These are phyloP conservation scores for Prasinococcaceae sp. DNA, from an alignment of 139 green algal species.

Conservation along the genomic window DNA sequence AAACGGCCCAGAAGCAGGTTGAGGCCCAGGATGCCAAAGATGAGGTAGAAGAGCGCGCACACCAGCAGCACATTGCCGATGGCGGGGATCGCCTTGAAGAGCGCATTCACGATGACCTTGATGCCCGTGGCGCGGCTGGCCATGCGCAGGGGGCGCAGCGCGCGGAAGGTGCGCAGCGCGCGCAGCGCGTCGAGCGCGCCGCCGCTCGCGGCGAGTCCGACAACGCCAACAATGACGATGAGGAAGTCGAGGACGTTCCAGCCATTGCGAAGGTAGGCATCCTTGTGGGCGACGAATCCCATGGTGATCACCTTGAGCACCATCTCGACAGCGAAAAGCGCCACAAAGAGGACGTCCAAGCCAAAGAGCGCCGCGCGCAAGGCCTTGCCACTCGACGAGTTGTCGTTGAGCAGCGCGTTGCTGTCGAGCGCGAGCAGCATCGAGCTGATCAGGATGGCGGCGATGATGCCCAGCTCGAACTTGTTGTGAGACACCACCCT, in stretches of 20 bases:
- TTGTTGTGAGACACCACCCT: constrained; percentile 20
- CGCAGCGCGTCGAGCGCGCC: constrained; percentile 22
- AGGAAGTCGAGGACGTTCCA: constrained; percentile 47
- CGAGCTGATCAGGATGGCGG: constrained; percentile 38
- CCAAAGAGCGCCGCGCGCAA: no score
- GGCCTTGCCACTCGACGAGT: no score
- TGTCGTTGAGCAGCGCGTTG: no score
- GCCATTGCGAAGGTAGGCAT: constrained; percentile 37
- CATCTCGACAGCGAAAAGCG: constrained; percentile 41
- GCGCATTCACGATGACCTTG: constrained; percentile 44
- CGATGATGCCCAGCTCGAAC: constrained; percentile 41
- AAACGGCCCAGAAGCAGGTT: constrained; percentile 34
- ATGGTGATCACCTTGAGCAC: constrained; percentile 37
- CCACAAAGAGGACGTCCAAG: constrained; percentile 37
- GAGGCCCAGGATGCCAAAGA: constrained; percentile 53
- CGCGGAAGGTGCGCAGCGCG: constrained; percentile 37
- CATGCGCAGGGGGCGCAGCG: constrained; percentile 41
- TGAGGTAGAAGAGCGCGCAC: constrained; percentile 48
- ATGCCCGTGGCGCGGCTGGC: constrained; percentile 34
- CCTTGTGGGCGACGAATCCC: constrained; percentile 33
- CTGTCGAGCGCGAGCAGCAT: constrained; percentile 39
- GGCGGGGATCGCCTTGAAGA: constrained; percentile 37
- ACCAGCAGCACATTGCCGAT: constrained; percentile 49
- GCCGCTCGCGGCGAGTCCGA: constrained; percentile 4
- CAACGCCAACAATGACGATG: constrained; percentile 28